These are phyloP conservation scores for Xerocomellus chrysenteron DNA, from an alignment of 768 basidiomycete species.

Conservation along the genomic window DNA sequence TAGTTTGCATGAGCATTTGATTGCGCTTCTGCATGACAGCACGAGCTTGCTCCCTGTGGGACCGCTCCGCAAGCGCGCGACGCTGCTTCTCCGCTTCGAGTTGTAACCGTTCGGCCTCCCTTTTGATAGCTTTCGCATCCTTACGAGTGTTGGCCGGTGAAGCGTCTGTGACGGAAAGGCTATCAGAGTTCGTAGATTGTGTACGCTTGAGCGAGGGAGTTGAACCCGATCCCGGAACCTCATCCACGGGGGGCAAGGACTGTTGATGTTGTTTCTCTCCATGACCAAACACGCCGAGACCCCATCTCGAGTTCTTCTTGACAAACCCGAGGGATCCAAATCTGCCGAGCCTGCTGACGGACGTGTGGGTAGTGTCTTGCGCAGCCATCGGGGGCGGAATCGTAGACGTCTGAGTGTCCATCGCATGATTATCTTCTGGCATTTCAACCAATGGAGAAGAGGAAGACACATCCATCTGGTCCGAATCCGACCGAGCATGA, in stretches of 20 bases:
- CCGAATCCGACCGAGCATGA: conserved; percentile 32
- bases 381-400: conserved; percentile 42
- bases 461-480: conserved; percentile 57
- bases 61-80: conserved; percentile 70
- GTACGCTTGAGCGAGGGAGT: conserved; percentile 74
- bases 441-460: conserved; percentile 48
- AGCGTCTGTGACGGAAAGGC: conserved; percentile 56
- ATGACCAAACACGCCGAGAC: conserved; percentile 66
- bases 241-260: conserved; percentile 68
- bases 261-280: conserved; percentile 66
- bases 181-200: conserved; percentile 75
- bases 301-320: conserved; percentile 71
- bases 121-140: conserved; percentile 76
- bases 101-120: conserved; percentile 74
- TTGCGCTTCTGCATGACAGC: conserved; percentile 91
- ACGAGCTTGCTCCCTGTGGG: conserved; percentile 82
- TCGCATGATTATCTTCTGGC: conserved; percentile 40
- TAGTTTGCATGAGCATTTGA: conserved; percentile 62
- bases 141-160: conserved; percentile 40
- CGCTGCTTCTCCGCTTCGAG: conserved; percentile 84
- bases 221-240: conserved; percentile 55
- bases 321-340: conserved; percentile 58
- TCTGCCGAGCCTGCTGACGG: conserved; percentile 56
- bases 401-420: conserved; percentile 51
- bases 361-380: conserved; percentile 40